Conservation (phyloP, 2,329 filamentous ascomycete genomes). For the Zymoseptoria ardabiliae region DNA sequence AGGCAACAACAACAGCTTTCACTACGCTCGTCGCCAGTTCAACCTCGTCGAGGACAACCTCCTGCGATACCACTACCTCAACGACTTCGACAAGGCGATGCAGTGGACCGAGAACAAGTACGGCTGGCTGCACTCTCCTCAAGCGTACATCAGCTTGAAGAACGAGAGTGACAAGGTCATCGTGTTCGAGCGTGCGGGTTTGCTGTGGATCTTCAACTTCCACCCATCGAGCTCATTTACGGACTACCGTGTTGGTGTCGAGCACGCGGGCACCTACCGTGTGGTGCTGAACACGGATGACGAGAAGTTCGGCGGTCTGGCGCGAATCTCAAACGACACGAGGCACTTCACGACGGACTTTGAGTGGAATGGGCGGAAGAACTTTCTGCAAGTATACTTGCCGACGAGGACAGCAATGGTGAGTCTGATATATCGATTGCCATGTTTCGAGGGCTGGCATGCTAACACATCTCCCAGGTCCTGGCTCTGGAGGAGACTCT, state of each 20-base stretch:
- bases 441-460: not conserved
- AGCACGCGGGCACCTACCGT: conserved; percentile 75
- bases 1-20: conserved; percentile 45
- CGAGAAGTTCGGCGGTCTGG: conserved; percentile 69
- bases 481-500: conserved; percentile 29
- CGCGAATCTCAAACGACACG: conserved; percentile 68
- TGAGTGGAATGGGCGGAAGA: conserved; percentile 81
- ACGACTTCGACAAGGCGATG: conserved; percentile 91
- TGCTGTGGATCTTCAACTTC: conserved; percentile 97
- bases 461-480: conserved; percentile 13
- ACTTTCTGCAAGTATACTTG: conserved; percentile 88
- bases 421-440: conserved; percentile 27
- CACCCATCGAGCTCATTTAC: conserved; percentile 75
- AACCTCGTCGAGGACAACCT: conserved; percentile 82
- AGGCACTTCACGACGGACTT: conserved; percentile 88
- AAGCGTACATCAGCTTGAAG: conserved; percentile 91
- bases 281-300: conserved; percentile 79
- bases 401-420: conserved; percentile 79
- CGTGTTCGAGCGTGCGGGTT: conserved; percentile 84
- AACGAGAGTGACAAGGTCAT: conserved; percentile 90
- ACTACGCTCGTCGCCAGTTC: conserved; percentile 64
- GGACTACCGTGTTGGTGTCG: conserved; percentile 87
- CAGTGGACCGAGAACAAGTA: conserved; percentile 80
- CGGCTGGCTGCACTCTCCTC: conserved; percentile 77
- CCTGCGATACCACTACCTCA: conserved; percentile 82